Base-by-base conservation (phyloP, 2,329 filamentous ascomycete species). In the Lasiodiplodia gonubiensis region DNA sequence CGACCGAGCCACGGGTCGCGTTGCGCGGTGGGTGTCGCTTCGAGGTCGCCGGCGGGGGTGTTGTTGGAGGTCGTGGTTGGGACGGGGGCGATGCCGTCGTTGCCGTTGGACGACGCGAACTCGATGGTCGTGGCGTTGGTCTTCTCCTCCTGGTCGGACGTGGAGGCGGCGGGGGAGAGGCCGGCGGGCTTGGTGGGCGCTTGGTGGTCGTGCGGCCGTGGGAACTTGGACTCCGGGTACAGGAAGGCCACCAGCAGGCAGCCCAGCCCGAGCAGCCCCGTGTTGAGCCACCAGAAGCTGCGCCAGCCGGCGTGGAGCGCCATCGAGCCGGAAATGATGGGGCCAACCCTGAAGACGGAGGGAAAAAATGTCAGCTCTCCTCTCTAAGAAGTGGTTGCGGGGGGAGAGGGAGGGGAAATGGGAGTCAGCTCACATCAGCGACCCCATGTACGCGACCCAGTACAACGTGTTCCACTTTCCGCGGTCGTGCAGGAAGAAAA, bases 281-380 rank as follows among this genome's bases (percentile, higher is more conserved):
- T 84, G 70, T 89, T 89, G 69, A 90, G 79, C 88, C 88, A 90
- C 86, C 87, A 90, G 74, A 90, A 90, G 72, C 79, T 87, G 30
- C 86, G 80, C 85, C 86, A 89, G 57, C 87, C 87, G 4, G 84
- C 74, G 42, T 85, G 82, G 52, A 85, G 78, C 1, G 86, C 83
- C 87, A 90, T 90, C 0, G 85, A 77, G 1, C 88, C 88, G 0
- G 86, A 80, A 57, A 89, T 81, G 68, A 89, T 89, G 2, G 85
- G 86, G 3, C 81, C 85, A 63, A 86, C 73, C 81, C 35, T 67
- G 49, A 3, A 6, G 16, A 53, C 11, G 23, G 21, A 18, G 11
- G 7, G 30, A 30, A 21, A n/a, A n/a, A 10, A 3, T 30, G 35
- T 59, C 37, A 54, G 52, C 52, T 30, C 39, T 42, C 3, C n/a